Conservation (phyloP, 805 yeast species). For the Zygosaccharomyces kombuchaensis region DNA sequence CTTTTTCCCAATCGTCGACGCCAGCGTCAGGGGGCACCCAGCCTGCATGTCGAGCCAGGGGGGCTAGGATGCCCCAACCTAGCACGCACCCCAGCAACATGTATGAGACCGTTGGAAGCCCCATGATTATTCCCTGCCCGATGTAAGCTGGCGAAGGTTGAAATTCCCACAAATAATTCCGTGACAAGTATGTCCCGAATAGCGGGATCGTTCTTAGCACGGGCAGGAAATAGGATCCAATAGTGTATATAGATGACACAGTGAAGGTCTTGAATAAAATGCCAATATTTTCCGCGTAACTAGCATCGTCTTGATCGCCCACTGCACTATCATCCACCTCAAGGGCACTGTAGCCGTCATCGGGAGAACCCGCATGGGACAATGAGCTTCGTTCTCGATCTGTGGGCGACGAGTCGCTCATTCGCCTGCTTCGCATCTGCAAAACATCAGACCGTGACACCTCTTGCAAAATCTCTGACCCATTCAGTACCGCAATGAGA, state of each 20-base stretch:
- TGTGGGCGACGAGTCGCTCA: slow-evolving; percentile 22
- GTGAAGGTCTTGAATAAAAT: slow-evolving; percentile 57
- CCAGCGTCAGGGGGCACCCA: slow-evolving; percentile 92
- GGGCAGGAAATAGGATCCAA: slow-evolving; percentile 70
- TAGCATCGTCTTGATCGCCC: slow-evolving; percentile 7
- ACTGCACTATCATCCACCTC: background rate
- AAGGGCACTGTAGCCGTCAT: slow-evolving; percentile 6
- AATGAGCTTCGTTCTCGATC: slow-evolving; percentile 5
- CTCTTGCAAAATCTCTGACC: slow-evolving; percentile 47
- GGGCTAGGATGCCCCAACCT: slow-evolving; percentile 93
- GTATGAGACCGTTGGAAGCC: slow-evolving; percentile 80
- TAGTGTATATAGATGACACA: slow-evolving; percentile 68
- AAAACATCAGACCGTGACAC: slow-evolving; percentile 30
- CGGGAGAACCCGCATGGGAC: slow-evolving; percentile 2
- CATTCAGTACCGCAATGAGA: slow-evolving; percentile 79
- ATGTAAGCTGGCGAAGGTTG: slow-evolving; percentile 97
- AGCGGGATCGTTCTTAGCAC: slow-evolving; percentile 63
- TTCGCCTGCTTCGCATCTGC: slow-evolving; percentile 33
- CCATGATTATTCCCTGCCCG: slow-evolving; percentile 98
- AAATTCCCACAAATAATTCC: slow-evolving; percentile 71
- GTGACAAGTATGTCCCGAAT: slow-evolving; percentile 63
- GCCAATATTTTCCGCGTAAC: slow-evolving; percentile 54
- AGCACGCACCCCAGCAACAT: slow-evolving; percentile 86
- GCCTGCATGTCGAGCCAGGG: slow-evolving; percentile 58
- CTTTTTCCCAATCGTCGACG: slow-evolving; percentile 75